Evolutionary conservation across 2,329 filamentous ascomycete species (phyloP), one percentile per base, ranked within the genome.

Genomic region (Hymenoscyphus salicellus): DNA sequence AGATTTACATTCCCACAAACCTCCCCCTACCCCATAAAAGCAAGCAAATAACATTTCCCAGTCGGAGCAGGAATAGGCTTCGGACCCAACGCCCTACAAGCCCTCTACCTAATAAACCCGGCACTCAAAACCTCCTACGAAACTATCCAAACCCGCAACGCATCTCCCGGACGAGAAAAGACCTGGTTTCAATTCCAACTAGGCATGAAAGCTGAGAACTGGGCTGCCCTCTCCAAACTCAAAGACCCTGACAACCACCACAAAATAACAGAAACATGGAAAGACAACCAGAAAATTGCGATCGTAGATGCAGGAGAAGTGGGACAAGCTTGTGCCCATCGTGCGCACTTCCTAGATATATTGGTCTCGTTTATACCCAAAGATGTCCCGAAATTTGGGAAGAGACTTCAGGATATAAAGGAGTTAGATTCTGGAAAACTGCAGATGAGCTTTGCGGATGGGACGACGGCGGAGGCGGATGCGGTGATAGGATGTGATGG

Each of bases 401-500:
- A 79, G 66, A 71, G 74, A 32, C 58, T 80, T 2, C 73, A 77
- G 8, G 64, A 68, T n/a, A 69, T 75, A 33, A 70, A 72, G 36
- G 68, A 75, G n/a, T 56, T 61, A 41, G 62, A 63, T 1, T 70
- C 68, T 14, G 70, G 68, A 36, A 74, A 70, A 55, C 66, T 74
- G 63, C 28, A 65, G 5, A 57, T 82, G 59, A 72, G 71, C 5
- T 83, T 85, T 63, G 68, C 74, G 1, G 82, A 85, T 71, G 81
- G 81, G 0, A 78, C 74, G 0, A 75, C 70, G 0, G 80, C 76
- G 0, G 70, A 76, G 30, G 80, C 81, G 33, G 78, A 77, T 65
- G 78, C 79, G 1, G 82, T 86, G 0, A 78, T 89, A 63, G 86
- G 84, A 5, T 87, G 85, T 71, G 87, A 90, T 74, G 87, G 87